Conservation (phyloP, 495 filamentous ascomycete genomes). For the Aspergillus heteromorphus region DNA sequence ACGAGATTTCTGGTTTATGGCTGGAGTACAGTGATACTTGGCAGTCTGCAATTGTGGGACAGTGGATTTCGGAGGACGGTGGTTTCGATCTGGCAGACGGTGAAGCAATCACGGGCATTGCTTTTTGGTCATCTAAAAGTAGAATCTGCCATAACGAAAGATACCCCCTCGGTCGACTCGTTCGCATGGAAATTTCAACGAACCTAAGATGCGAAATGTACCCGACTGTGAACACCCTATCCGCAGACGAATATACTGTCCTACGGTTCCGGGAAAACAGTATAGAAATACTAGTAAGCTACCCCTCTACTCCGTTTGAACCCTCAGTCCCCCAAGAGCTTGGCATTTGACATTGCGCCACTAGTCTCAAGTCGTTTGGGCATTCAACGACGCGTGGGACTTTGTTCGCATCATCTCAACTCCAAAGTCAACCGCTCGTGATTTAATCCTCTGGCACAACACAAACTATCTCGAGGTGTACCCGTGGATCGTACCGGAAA, state of each 20-base stretch:
- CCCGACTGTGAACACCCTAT: neutral
- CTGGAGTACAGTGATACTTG: constrained; percentile 3
- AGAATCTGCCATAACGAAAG: neutral
- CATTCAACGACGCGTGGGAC: constrained; percentile 4
- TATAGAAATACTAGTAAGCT: constrained; percentile 8
- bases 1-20: constrained; percentile 10
- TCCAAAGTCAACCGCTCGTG: neutral
- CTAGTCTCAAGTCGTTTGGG: constrained; percentile 5
- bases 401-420: neutral
- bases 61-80: constrained; percentile 4
- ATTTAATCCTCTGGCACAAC: neutral
- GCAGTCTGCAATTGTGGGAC: constrained; percentile 3
- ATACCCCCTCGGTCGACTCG: constrained; percentile 1
- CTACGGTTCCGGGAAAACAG: neutral
- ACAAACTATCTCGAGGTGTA: neutral
- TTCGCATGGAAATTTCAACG: constrained; percentile 1
- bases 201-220: neutral
- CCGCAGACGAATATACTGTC: neutral
- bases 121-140: neutral
- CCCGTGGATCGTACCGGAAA: neutral
- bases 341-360: neutral
- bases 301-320: no score
- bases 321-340: no score
- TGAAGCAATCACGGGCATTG: neutral
- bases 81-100: neutral